phyloP scores from a whole-genome alignment of 495 filamentous ascomycete genomes.

The Penicillium antarcticum region DNA sequence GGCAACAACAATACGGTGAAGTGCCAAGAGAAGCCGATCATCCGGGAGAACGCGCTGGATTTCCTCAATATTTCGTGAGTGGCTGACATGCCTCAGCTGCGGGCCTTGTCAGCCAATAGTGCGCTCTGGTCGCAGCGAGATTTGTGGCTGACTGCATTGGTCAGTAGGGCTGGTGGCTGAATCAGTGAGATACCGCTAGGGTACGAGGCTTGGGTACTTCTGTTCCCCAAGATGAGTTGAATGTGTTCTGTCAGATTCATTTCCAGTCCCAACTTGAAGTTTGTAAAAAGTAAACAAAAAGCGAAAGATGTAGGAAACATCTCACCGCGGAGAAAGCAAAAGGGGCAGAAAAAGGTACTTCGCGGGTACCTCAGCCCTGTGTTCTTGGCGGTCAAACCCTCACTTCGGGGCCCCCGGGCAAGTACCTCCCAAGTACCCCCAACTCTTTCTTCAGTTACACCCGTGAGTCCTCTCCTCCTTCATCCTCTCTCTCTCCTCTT shows the following conservation, averaged over 20 bases:
- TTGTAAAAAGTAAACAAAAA: not conserved
- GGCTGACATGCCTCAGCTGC: slow-evolving; percentile 13
- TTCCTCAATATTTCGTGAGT: slow-evolving; percentile 6
- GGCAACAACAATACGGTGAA: slow-evolving; percentile 25
- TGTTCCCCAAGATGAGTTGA: no score
- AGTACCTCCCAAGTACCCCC: slow-evolving; percentile 4
- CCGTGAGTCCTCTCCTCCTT: slow-evolving; percentile 20
- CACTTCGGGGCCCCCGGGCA: not conserved
- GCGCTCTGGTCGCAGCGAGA: not conserved
- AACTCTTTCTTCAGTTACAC: not conserved
- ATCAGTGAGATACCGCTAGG: not conserved
- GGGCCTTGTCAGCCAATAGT: slow-evolving; percentile 5
- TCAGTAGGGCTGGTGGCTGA: slow-evolving; percentile 29
- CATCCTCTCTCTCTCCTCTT: slow-evolving; percentile 2
- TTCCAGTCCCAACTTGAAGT: no score
- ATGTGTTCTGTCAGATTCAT: no score
- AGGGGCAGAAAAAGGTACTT: slow-evolving; percentile 1
- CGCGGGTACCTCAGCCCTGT: slow-evolving; percentile 6
- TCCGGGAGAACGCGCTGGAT: not conserved
- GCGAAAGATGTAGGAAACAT: not conserved
- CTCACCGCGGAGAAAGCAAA: not conserved
- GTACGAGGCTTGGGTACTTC: no score
- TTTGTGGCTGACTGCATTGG: slow-evolving; percentile 20
- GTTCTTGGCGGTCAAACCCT: slow-evolving; percentile 1
- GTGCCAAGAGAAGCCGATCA: not conserved